Evolutionary conservation across 1,139 yeast species (phyloP), one percentile per base, ranked within the genome.

Genomic region (Komagataea norvegica): DNA sequence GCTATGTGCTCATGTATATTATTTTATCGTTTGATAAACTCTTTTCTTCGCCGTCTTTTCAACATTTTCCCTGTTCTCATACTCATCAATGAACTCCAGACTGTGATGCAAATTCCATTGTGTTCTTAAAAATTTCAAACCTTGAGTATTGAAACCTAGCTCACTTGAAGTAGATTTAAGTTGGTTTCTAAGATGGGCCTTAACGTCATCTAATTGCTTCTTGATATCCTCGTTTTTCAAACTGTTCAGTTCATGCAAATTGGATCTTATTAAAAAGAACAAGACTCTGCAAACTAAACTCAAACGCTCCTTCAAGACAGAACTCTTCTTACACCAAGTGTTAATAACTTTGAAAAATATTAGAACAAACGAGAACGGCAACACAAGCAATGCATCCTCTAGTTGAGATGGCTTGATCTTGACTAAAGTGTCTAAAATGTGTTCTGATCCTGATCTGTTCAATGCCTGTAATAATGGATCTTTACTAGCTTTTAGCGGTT

Each of bases 71-170:
- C 63, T 64, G 56, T 73, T 79, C 49, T 79, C 85, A 24, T 68
- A 70, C 40, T 79, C 88, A 49, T 85, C 95, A 36, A 75, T 72
- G 56, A 80, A 89, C 56, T 81, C 87, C 29, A 74, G 69, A 46
- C 74, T 77, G 56, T 89, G 97, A 34, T 70, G 70, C 52, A 79
- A 62, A 41, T 77, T 75, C 96, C 96, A 89, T 59, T 84, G 89
- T 34, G 72, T 75, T 55, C 77, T 79, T 44, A 84, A 63, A 51
- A 76, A 83, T 51, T 72, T 75, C 59, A 91, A 67, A 2, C 96
- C 97, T 43, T 86, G 91, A 23, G 87, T 68, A 54, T 93, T 93
- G 64, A 75, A 81, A n/a, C 96, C 97, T 40, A 91, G 68, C 43
- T 74, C 79, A 38, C 71, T 67, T 20, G 74, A 68, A 16, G 77